phyloP scores from a whole-genome alignment of 306 rosid species.

The Trifolium pratense region DNA sequence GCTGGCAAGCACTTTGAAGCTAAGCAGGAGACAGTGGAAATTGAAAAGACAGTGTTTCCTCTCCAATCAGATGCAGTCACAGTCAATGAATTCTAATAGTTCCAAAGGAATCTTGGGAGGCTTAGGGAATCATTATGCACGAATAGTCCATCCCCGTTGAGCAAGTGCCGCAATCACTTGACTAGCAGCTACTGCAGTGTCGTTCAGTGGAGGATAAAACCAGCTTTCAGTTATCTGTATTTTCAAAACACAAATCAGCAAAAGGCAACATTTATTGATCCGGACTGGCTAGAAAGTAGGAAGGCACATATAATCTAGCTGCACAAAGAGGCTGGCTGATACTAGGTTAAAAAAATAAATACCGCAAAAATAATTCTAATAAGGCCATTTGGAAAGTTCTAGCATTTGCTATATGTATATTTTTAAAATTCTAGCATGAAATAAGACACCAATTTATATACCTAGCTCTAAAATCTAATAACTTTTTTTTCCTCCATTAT shows the following conservation, averaged over 20 bases:
- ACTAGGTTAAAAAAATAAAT: constrained; percentile 12
- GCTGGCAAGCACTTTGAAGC: constrained; percentile 22
- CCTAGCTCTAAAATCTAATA: constrained; percentile 15
- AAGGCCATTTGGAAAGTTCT: constrained; percentile 13
- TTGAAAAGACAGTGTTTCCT: constrained; percentile 17
- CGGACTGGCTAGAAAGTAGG: not conserved
- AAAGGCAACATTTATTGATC: not conserved
- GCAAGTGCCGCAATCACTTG: constrained; percentile 65
- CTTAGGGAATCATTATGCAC: constrained; percentile 25
- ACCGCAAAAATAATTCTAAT: constrained; percentile 3
- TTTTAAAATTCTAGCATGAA: constrained; percentile 13
- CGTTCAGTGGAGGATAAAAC: constrained; percentile 87
- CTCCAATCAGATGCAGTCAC: constrained; percentile 2
- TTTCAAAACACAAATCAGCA: constrained; percentile 26
- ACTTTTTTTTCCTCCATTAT: not conserved
- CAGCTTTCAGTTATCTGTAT: constrained; percentile 70
- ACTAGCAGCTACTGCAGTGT: constrained; percentile 76
- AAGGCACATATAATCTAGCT: constrained; percentile 13
- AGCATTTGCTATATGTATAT: not conserved
- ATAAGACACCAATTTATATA: constrained; percentile 27
- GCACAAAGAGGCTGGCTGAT: not conserved
- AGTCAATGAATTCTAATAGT: constrained; percentile 9
- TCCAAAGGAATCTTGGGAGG: constrained; percentile 14
- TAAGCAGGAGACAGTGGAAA: not conserved
- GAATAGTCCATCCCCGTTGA: constrained; percentile 79